Conservation (phyloP, 108 stramenopile genomes). For the Skeletonema menzelii region DNA sequence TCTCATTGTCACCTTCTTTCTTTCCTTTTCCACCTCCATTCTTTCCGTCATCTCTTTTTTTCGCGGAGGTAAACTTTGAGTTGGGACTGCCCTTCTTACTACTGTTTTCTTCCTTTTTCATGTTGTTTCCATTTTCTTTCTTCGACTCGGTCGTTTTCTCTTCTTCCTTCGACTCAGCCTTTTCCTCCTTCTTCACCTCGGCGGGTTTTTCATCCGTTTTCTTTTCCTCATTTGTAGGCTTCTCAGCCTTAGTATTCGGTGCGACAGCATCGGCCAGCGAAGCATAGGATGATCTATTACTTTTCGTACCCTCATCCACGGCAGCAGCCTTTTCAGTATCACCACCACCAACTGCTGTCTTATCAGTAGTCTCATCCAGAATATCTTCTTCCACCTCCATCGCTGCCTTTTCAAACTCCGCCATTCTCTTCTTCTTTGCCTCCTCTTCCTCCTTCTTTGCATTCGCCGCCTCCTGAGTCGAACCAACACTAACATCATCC, state of each 20-base stretch:
- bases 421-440: constrained; percentile 27
- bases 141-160: constrained; percentile 1
- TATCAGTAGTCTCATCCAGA: constrained; percentile 13
- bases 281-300: neutral
- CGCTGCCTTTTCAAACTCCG: constrained; percentile 34
- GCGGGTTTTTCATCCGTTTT: constrained; percentile 1
- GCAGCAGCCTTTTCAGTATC: constrained; percentile 8
- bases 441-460: constrained; percentile 20
- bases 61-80: neutral
- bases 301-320: constrained; percentile 18
- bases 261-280: neutral
- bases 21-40: constrained; percentile 5
- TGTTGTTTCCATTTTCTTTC: neutral
- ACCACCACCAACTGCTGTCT: neutral
- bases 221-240: neutral
- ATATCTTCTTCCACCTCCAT: constrained; percentile 43
- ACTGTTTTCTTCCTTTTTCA: neutral
- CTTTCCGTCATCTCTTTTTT: neutral
- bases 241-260: neutral
- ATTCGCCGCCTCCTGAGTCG: constrained; percentile 21
- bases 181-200: constrained; percentile 5
- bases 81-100: constrained; percentile 13
- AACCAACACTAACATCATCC: constrained; percentile 42
- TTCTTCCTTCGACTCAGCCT: constrained; percentile 20
- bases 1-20: constrained; percentile 2